These are phyloP conservation scores for Parachaetomium inaequale DNA, from an alignment of 495 filamentous ascomycete species.

Conservation along the genomic window DNA sequence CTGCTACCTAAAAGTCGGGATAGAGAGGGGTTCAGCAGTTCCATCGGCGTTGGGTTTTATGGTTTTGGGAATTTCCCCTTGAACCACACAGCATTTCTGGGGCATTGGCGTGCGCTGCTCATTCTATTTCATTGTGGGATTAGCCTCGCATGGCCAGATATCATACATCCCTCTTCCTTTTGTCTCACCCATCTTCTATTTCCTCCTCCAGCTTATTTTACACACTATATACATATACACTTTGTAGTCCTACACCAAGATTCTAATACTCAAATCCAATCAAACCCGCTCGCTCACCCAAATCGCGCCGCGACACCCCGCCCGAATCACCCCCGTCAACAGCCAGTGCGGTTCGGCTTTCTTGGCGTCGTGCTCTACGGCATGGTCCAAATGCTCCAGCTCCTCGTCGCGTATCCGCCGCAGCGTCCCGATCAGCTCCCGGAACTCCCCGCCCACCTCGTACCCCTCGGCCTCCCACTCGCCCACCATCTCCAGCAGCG, in stretches of 20 bases:
- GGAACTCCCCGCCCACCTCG: conserved; percentile 74
- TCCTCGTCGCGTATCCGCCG: conserved; percentile 91
- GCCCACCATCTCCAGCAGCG: conserved; percentile 73
- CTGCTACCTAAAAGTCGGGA: too few species aligned
- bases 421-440: conserved; percentile 66
- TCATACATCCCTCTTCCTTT: not conserved
- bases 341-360: conserved; percentile 83
- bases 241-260: conserved; percentile 5
- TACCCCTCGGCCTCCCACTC: conserved; percentile 63
- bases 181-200: not conserved
- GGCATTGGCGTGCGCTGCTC: not conserved
- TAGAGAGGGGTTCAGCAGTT: not conserved
- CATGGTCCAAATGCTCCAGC: conserved; percentile 93
- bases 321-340: conserved; percentile 80
- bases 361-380: conserved; percentile 86
- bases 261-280: not conserved
- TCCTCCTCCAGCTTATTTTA: not conserved
- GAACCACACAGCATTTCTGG: not conserved
- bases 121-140: not conserved
- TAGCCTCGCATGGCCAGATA: not conserved
- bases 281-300: conserved; percentile 82
- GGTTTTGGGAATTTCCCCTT: not conserved
- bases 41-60: not conserved
- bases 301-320: conserved; percentile 86
- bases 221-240: conserved; percentile 4